Evolutionary conservation across 768 basidiomycete species (phyloP).

Genomic region (Phylloporus sp.): DNA sequence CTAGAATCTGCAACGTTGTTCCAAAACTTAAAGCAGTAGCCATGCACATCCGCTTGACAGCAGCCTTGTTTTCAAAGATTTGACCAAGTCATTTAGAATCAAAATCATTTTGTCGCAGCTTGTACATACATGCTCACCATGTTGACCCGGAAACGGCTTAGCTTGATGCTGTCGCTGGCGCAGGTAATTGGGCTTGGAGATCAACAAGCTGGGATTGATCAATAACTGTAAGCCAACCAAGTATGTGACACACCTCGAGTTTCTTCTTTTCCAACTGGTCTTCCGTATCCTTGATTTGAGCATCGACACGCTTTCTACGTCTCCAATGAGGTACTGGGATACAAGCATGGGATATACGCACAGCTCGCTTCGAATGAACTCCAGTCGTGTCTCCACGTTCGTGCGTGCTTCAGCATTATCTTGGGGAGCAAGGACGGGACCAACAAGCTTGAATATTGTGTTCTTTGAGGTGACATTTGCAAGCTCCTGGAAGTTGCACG

Average conservation of each 20-base stretch:
- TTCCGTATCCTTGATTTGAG: constrained; percentile 74
- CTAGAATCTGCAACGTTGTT: background rate
- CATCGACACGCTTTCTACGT: constrained; percentile 71
- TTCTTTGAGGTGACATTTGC: constrained; percentile 67
- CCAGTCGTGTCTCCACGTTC: constrained; percentile 86
- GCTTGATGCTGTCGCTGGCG: constrained; percentile 21
- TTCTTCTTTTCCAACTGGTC: constrained; percentile 79
- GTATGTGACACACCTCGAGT: constrained; percentile 52
- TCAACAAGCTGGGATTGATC: constrained; percentile 52
- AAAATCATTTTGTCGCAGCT: background rate
- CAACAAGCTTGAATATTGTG: constrained; percentile 85
- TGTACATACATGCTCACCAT: background rate
- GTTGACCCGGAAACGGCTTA: background rate
- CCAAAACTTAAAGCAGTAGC: background rate
- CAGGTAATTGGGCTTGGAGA: constrained; percentile 54
- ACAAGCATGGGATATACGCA: constrained; percentile 33
- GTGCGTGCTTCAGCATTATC: constrained; percentile 81
- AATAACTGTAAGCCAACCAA: constrained; percentile 5
- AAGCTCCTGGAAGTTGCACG: constrained; percentile 64
- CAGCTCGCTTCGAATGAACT: constrained; percentile 89
- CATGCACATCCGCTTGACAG: background rate
- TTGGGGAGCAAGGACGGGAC: constrained; percentile 87
- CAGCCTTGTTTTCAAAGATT: background rate
- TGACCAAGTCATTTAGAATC: background rate
- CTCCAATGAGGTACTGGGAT: constrained; percentile 5